phyloP scores from a whole-genome alignment of 139 green algal genomes.

The Raphidocelis subcapitata region DNA sequence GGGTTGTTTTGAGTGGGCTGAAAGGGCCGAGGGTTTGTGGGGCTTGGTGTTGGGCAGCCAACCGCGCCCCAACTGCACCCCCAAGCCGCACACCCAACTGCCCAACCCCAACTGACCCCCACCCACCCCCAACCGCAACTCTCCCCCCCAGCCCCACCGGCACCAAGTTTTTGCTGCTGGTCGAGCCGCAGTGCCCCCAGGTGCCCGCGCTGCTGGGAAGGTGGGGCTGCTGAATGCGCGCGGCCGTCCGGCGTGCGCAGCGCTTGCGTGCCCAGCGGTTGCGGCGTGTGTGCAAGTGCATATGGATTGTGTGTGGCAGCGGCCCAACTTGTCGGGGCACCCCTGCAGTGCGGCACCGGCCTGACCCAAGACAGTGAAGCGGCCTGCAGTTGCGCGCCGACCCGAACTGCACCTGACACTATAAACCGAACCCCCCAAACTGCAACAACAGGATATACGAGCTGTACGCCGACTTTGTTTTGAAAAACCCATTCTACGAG shows the following conservation, averaged over 20 bases:
- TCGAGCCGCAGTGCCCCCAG: slow-evolving; percentile 68
- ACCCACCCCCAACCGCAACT: background rate
- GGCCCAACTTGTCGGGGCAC: no score
- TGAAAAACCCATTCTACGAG: slow-evolving; percentile 89
- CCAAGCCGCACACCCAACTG: slow-evolving; percentile 66
- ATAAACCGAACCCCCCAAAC: no score
- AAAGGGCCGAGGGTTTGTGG: no score
- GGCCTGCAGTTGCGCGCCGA: no score
- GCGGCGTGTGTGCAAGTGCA: no score
- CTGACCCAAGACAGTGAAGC: no score
- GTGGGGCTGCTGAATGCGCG: slow-evolving; percentile 17
- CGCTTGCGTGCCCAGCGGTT: background rate
- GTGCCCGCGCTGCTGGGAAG: slow-evolving; percentile 61
- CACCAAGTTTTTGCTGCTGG: slow-evolving; percentile 84
- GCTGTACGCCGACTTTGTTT: slow-evolving; percentile 78
- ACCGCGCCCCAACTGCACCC: slow-evolving; percentile 84
- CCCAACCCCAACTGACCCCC: slow-evolving; percentile 37
- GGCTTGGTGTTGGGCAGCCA: no score
- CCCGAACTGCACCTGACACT: no score
- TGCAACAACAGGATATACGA: slow-evolving; percentile 61
- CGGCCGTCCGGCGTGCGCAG: background rate
- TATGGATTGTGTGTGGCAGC: no score
- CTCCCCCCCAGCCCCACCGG: slow-evolving; percentile 75
- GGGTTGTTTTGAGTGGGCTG: no score
- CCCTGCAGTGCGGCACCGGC: no score